These are phyloP conservation scores for Pseudocercospora vitis DNA, from an alignment of 2,329 filamentous ascomycete genomes.

Conservation along the genomic window DNA sequence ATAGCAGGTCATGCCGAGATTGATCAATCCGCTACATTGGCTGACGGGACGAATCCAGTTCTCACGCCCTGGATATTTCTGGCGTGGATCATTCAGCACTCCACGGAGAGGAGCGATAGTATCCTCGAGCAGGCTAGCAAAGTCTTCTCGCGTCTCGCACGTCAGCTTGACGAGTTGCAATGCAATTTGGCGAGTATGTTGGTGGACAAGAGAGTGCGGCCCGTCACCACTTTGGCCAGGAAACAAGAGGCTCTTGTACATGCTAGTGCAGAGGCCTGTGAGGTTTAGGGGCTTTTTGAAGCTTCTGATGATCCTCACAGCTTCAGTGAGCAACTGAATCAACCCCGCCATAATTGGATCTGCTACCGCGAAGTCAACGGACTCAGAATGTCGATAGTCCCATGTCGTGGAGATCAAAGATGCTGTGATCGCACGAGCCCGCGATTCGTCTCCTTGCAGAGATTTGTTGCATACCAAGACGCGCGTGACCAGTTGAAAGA, in stretches of 20 bases:
- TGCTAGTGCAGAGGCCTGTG: slow-evolving; percentile 24
- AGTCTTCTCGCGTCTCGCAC: slow-evolving; percentile 24
- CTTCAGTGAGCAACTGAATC: slow-evolving; percentile 42
- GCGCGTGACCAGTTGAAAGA: slow-evolving; percentile 26
- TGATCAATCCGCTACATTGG: slow-evolving; percentile 64
- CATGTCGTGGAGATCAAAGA: slow-evolving; percentile 22
- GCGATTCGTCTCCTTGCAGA: slow-evolving; percentile 22
- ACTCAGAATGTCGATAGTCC: slow-evolving; percentile 30
- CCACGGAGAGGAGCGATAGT: slow-evolving; percentile 17
- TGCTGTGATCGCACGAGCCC: slow-evolving; percentile 25
- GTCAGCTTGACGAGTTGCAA: slow-evolving; percentile 29
- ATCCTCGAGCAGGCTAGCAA: slow-evolving; percentile 18
- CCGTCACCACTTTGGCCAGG: slow-evolving; percentile 12
- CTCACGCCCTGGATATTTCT: slow-evolving; percentile 37
- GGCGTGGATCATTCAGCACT: slow-evolving; percentile 7
- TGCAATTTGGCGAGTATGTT: slow-evolving; percentile 23
- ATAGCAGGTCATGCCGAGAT: slow-evolving; percentile 95
- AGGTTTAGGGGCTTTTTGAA: slow-evolving; percentile 34
- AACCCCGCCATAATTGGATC: slow-evolving; percentile 36
- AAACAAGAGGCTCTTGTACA: slow-evolving; percentile 34
- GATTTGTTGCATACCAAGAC: slow-evolving; percentile 21
- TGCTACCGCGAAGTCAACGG: slow-evolving; percentile 24
- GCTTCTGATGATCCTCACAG: slow-evolving; percentile 31
- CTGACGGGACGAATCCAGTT: slow-evolving; percentile 43
- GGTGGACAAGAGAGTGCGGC: slow-evolving; percentile 22